Evolutionary conservation across 805 yeast species (phyloP), one percentile per base, ranked within the genome.

Genomic region (Osmozyma mogii): DNA sequence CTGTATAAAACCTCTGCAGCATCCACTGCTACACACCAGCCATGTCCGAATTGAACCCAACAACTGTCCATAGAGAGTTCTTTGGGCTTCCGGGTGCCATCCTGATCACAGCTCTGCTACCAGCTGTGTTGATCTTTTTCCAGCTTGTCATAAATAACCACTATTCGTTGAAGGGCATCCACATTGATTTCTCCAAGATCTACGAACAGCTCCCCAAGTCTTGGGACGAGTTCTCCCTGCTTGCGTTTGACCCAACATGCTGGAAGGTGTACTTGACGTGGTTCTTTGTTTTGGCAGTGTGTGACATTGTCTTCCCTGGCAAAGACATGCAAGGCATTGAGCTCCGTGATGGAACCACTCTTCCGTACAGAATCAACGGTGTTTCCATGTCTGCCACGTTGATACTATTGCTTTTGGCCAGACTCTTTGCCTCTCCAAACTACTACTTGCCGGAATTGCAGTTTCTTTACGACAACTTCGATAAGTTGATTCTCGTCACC

Each of bases 361-460:
- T 89, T 37, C 49, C 52, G 12, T 89, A 89, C 59, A 78, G 81
- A 47, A 82, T 92, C 59, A 89, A 92, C 50, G 97, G 97, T 9
- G 53, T 67, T 28, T 61, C 71, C 15, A 59, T 84, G 36, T 62
- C 75, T 17, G 49, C 66, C 18, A 58, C 40, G 22, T 58, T 47
- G 31, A 50, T 43, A 4, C 39, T 55, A 1, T 22, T 65, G 1
- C 52, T 87, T 15, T 52, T 56, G 2, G 64, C 73, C 9, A 68
- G 96, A 40, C 67, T 67, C 37, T 61, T 54, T 27, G n/a, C n/a
- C n/a, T 32, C 45, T 25, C 68, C 81, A 2, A 54, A 61, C 11
- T 77, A 76, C 16, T 56, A 52, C 36, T 56, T 82, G 56, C 95
- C 95, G 0, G 97, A 89, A 53, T 68, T 92, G 35, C 78, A 68